Conservation (phyloP, 108 stramenopile genomes). For the Cyclotella cryptica region DNA sequence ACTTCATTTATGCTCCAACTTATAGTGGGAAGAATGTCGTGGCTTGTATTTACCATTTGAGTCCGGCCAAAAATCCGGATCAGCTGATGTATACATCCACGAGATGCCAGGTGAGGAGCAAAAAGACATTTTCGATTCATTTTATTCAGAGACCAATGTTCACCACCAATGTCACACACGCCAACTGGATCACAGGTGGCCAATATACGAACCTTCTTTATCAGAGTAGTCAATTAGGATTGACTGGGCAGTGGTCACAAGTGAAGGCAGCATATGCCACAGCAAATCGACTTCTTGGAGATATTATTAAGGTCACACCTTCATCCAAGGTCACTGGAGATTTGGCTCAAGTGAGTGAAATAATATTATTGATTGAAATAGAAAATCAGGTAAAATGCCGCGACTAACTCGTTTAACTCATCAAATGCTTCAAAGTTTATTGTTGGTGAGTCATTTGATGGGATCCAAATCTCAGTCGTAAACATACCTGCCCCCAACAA, state of each 20-base stretch:
- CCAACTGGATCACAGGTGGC: conserved; percentile 52
- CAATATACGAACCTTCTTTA: conserved; percentile 98
- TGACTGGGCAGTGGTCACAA: conserved; percentile 91
- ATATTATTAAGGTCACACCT: conserved; percentile 98
- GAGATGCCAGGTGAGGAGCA: conserved; percentile 82
- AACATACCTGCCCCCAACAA: too few species aligned
- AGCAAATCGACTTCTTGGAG: conserved; percentile 94
- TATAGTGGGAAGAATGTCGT: conserved; percentile 88
- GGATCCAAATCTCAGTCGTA: too few species aligned
- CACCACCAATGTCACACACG: too few species aligned
- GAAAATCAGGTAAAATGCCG: neutral
- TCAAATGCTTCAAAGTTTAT: conserved; percentile 73
- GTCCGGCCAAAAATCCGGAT: conserved; percentile 94
- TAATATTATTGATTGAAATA: neutral
- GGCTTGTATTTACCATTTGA: conserved; percentile 97
- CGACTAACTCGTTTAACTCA: neutral
- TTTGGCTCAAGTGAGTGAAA: conserved; percentile 62
- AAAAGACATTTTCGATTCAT: conserved; percentile 52
- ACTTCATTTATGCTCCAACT: neutral
- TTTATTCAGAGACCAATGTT: too few species aligned
- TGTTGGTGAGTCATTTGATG: conserved; percentile 48
- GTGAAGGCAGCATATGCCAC: conserved; percentile 93
- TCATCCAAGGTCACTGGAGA: conserved; percentile 97
- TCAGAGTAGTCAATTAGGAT: conserved; percentile 91
- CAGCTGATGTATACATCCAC: conserved; percentile 93